Base-by-base conservation (phyloP, 1,284 basidiomycete species). In the Moesziomyces antarcticus region DNA sequence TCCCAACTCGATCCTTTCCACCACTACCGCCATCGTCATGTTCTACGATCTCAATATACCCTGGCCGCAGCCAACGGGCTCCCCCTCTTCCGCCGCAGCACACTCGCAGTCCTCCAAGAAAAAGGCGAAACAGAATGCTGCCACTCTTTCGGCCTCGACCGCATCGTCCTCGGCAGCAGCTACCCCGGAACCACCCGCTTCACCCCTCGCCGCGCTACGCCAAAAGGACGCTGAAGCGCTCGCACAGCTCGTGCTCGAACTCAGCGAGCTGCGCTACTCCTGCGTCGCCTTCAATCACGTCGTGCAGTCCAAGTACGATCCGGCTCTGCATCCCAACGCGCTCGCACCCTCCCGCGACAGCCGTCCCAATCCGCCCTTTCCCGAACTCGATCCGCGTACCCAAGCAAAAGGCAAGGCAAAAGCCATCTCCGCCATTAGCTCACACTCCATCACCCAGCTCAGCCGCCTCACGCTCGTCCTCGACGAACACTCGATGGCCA, bases 401-500 rank as follows among this genome's bases (percentile, higher is more conserved):
- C 47, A 58, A 20, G 60, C 53, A 3, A 66, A 59, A 10, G 45
- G 54, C 33, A 69, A 61, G 27, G 21, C 50, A 11, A 66, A 62
- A 33, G 42, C 51, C 3, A 49, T 13, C n/a, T 21, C 45, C 13
- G 3, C 46, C 1, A 16, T 9, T 10, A 30, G 56, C 20, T 40
- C 27, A 6, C 40, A n/a, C 18, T 50, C 50, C 3, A 44, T 81
- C 33, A 68, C 54, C 1, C 84, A 85, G 60, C 78, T 84, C 10
- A 80, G 76, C 37, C 72, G 84, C 1, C 55, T 85, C 4, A 85
- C 83, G 2, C 55, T 84, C 5, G 65, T 79, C 0, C 66, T 85
- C 21, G 80, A 84, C 54, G 81, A 83, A 14, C 75, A 75, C 6
- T 66, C 66, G 18, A 73, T 80, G 42, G 69, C 52, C 54, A 80